phyloP scores from a whole-genome alignment of 2,329 filamentous ascomycete species.

The Pyrenophora tritici-repentis region DNA sequence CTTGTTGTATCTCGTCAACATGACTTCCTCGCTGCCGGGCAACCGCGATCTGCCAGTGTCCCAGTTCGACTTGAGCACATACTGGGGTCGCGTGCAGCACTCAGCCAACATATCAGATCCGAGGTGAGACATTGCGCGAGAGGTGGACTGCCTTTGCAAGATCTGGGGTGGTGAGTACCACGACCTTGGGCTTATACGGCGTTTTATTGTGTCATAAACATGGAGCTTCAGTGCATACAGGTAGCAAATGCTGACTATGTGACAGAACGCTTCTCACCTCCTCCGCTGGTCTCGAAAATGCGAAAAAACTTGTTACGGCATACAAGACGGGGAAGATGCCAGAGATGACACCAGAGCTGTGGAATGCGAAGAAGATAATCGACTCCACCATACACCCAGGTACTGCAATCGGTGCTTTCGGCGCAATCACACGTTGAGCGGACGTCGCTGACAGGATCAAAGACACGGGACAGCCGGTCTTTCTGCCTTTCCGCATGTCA shows the following conservation, averaged over 20 bases:
- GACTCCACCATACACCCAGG: conserved; percentile 95
- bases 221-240: background rate
- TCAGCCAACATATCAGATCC: conserved; percentile 90
- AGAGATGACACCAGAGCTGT: conserved; percentile 87
- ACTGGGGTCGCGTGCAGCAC: conserved; percentile 93
- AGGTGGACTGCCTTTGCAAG: conserved; percentile 13
- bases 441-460: conserved; percentile 19
- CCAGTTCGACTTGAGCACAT: conserved; percentile 89
- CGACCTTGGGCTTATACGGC: conserved; percentile 28
- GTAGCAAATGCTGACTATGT: conserved; percentile 20
- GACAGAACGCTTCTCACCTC: conserved; percentile 84
- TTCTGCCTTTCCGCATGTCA: conserved; percentile 97
- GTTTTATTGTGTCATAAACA: background rate
- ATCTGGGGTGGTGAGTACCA: conserved; percentile 47
- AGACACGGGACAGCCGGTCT: conserved; percentile 92
- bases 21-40: conserved; percentile 67
- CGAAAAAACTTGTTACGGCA: conserved; percentile 77
- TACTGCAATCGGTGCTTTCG: conserved; percentile 51
- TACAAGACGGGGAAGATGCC: conserved; percentile 85
- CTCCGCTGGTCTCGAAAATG: conserved; percentile 76
- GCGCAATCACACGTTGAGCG: background rate
- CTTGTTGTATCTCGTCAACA: conserved; percentile 31
- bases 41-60: conserved; percentile 85
- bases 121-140: conserved; percentile 68
- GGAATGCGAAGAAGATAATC: conserved; percentile 95